These are phyloP conservation scores for Geosmithia morbida DNA, from an alignment of 2,329 filamentous ascomycete genomes.

Conservation along the genomic window DNA sequence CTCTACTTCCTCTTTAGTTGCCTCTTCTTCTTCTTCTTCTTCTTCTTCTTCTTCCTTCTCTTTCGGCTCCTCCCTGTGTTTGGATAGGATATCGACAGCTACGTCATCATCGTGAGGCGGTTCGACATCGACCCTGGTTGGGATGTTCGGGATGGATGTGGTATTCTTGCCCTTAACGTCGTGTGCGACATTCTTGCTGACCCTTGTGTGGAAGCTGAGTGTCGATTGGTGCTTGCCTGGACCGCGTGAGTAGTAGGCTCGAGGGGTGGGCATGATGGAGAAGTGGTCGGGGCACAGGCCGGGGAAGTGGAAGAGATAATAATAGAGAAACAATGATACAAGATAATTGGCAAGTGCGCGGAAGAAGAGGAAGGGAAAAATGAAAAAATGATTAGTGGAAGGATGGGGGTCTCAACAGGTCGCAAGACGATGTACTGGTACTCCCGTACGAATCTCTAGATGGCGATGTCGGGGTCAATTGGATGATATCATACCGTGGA, in stretches of 20 bases:
- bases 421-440: not conserved
- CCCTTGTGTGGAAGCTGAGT: conserved; percentile 41
- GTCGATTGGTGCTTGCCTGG: conserved; percentile 35
- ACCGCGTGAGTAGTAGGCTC: conserved; percentile 19
- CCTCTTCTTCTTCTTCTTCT: conserved; percentile 10
- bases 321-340: not conserved
- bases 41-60: conserved; percentile 5
- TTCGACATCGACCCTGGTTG: conserved; percentile 5
- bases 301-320: too few species aligned
- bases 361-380: too few species aligned
- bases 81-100: not conserved
- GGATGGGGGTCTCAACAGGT: too few species aligned
- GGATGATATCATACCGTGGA: conserved; percentile 3
- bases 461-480: not conserved
- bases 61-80: not conserved
- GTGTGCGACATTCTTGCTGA: conserved; percentile 37
- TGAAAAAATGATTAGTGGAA: too few species aligned
- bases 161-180: conserved; percentile 19
- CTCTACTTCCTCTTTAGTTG: conserved; percentile 5
- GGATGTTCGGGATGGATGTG: not conserved
- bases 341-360: not conserved
- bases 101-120: conserved; percentile 5
- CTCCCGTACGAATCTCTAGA: too few species aligned
- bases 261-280: conserved; percentile 31
- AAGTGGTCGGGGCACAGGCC: too few species aligned